A percentile compares a stretch with the other conserved stretches of the same genome.
These are phyloP conservation scores for Ilex aquifolium DNA, from an alignment of 257 asterid species.

Conservation along the genomic window DNA sequence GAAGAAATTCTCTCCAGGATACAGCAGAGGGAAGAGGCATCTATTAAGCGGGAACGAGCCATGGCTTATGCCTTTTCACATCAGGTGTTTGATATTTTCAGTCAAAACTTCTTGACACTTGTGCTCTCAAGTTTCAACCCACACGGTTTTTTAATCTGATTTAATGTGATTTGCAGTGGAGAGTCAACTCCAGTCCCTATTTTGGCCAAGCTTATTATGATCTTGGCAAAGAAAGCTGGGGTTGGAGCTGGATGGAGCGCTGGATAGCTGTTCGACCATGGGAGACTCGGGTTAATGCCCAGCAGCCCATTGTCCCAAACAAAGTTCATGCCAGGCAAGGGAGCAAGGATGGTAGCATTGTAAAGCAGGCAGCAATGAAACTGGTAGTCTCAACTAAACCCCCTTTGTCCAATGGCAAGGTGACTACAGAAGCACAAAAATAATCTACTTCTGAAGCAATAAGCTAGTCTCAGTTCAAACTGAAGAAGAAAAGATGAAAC, in stretches of 20 bases:
- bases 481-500: neutral
- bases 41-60: constrained; percentile 60
- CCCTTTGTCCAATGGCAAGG: constrained; percentile 19
- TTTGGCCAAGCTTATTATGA: constrained; percentile 72
- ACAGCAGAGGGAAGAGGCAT: constrained; percentile 63
- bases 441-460: constrained; percentile 14
- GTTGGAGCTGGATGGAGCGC: constrained; percentile 84
- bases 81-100: constrained; percentile 37
- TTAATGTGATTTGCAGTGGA: constrained; percentile 41
- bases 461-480: neutral
- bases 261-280: constrained; percentile 76
- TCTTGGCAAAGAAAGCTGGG: constrained; percentile 70
- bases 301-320: constrained; percentile 25
- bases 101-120: neutral
- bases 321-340: constrained; percentile 21
- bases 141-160: neutral
- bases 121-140: neutral
- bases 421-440: constrained; percentile 18
- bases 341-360: constrained; percentile 21
- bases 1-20: constrained; percentile 61
- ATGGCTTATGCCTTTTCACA: constrained; percentile 81
- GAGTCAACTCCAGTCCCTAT: constrained; percentile 49
- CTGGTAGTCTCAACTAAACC: constrained; percentile 12
- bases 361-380: constrained; percentile 14
- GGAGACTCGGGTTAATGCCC: constrained; percentile 51